phyloP scores from a whole-genome alignment of 768 basidiomycete genomes.

The Podaxis carcinomalis region DNA sequence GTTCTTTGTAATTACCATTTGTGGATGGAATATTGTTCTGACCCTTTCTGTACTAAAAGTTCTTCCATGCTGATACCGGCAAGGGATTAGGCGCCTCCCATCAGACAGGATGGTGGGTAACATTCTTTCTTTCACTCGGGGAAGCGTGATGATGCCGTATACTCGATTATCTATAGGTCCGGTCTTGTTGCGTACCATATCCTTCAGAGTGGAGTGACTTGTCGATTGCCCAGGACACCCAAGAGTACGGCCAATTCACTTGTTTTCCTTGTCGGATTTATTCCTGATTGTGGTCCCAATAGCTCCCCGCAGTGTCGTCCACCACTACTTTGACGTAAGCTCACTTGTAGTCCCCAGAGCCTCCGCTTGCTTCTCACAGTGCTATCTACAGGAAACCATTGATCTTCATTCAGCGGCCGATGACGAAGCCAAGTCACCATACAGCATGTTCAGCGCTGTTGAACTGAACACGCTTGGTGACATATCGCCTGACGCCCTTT shows the following conservation, averaged over 20 bases:
- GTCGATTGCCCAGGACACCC: conserved; percentile 91
- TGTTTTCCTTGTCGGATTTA: background rate
- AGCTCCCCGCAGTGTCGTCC: conserved; percentile 84
- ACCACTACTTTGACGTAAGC: conserved; percentile 93
- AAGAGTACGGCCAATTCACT: conserved; percentile 58
- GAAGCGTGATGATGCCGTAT: background rate
- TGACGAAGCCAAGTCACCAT: conserved; percentile 61
- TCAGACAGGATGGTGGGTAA: conserved; percentile 78
- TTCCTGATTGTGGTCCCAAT: conserved; percentile 2
- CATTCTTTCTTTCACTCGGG: background rate
- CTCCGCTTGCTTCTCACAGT: conserved; percentile 4
- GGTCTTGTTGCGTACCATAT: conserved; percentile 90
- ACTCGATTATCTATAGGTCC: conserved; percentile 37
- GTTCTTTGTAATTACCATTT: conserved; percentile 1
- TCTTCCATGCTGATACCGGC: conserved; percentile 93
- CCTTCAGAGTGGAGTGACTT: conserved; percentile 83
- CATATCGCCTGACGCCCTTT: conserved; percentile 68
- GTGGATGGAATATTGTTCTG: background rate
- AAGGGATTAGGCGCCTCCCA: conserved; percentile 95
- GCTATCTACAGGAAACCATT: conserved; percentile 56
- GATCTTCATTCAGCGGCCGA: conserved; percentile 70
- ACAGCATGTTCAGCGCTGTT: conserved; percentile 53
- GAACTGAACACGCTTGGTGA: conserved; percentile 61
- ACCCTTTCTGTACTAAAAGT: conserved; percentile 38
- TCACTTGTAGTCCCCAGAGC: background rate